A percentile compares a stretch with the other conserved stretches of the same genome.
phyloP scores from a whole-genome alignment of 352 stramenopile species.

The Phytophthora cactorum region DNA sequence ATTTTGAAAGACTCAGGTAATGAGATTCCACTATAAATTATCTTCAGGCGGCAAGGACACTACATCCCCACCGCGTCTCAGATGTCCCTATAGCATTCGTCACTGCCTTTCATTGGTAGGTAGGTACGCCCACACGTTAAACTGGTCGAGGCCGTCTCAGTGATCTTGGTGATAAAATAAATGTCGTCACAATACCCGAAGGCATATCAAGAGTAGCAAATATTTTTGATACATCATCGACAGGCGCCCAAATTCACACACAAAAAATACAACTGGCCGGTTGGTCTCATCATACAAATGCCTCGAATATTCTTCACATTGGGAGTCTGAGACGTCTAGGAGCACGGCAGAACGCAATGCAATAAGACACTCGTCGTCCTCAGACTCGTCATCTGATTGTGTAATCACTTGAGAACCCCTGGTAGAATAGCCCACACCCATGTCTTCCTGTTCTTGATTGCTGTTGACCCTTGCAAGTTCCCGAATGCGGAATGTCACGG shows the following conservation, averaged over 20 bases:
- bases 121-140: conserved; percentile 4
- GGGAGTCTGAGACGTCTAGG: conserved; percentile 52
- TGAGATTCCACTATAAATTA: conserved; percentile 90
- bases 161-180: conserved; percentile 90
- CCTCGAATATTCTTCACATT: conserved; percentile 89
- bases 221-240: conserved; percentile 88
- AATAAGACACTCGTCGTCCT: conserved; percentile 70
- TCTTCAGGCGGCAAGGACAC: conserved; percentile 65
- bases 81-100: conserved; percentile 93
- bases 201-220: conserved; percentile 92
- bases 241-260: conserved; percentile 33
- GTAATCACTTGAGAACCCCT: conserved; percentile 83
- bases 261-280: conserved; percentile 27
- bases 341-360: conserved; percentile 85
- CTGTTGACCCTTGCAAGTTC: conserved; percentile 14
- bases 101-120: conserved; percentile 55
- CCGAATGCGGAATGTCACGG: conserved; percentile 12
- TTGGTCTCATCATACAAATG: conserved; percentile 93
- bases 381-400: conserved; percentile 93
- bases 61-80: conserved; percentile 53
- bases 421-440: neutral
- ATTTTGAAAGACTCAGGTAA: conserved; percentile 81
- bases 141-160: conserved; percentile 69
- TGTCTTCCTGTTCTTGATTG: conserved; percentile 5
- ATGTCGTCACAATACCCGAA: conserved; percentile 80